A percentile compares a stretch with the other conserved stretches of the same genome.
phyloP scores from a whole-genome alignment of 2,329 filamentous ascomycete genomes.

The Paraphaeosphaeria minitans region DNA sequence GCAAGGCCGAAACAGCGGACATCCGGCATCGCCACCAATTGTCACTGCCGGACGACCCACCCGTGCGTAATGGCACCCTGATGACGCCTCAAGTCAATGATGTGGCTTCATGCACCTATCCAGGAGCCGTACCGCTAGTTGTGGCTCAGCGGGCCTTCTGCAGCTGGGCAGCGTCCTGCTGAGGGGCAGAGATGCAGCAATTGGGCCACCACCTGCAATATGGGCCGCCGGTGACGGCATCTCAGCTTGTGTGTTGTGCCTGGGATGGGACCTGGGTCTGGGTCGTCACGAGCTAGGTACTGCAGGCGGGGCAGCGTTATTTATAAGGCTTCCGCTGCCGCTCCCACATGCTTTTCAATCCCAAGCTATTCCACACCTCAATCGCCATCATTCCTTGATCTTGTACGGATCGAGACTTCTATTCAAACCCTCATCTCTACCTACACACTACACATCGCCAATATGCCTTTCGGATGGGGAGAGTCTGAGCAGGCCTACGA shows the following conservation, averaged over 20 bases:
- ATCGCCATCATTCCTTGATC: not conserved
- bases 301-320: not conserved
- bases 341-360: not conserved
- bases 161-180: slow-evolving; percentile 22
- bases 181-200: slow-evolving; percentile 24
- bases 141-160: slow-evolving; percentile 19
- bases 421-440: not conserved
- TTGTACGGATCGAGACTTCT: not conserved
- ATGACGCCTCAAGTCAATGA: slow-evolving; percentile 14
- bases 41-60: not conserved
- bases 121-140: not conserved
- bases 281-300: not conserved
- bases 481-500: slow-evolving; percentile 60
- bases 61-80: slow-evolving; percentile 22
- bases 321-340: not conserved
- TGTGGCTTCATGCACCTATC: slow-evolving; percentile 11
- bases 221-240: slow-evolving; percentile 15
- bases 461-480: slow-evolving; percentile 54
- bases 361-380: not conserved
- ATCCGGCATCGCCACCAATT: slow-evolving; percentile 21
- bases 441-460: slow-evolving; percentile 23
- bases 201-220: slow-evolving; percentile 3
- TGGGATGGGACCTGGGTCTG: too few relatives aligned
- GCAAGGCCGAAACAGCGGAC: not conserved
- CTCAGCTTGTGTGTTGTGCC: not conserved